Base-by-base conservation (phyloP, 768 basidiomycete species). In the Termitomyces sp. region DNA sequence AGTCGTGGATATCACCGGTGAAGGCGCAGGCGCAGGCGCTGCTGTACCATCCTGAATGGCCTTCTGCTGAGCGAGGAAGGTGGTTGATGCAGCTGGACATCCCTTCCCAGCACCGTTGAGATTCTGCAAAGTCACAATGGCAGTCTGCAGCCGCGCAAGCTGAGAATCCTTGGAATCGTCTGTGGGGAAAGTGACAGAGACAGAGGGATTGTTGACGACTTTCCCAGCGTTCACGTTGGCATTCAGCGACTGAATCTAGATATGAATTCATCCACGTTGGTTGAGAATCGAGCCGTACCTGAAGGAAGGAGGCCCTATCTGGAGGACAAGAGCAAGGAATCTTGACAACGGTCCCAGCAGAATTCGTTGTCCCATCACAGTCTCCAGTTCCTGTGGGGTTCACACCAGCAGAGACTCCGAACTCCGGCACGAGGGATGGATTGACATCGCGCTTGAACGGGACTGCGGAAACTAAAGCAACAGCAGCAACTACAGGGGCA, bases 101-200 rank as follows among this genome's bases (percentile, higher is more conserved):
- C 87, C 89, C 5, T 76, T 69, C 39, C 88, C 89, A 0, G 85
- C 76, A 1, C 87, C 88, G 50, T 77, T 73, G 42, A 90, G 68
- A 68, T 90, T 91, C 72, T 91, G 89, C n/a, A 90, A 72, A 6
- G 88, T 86, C 37, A 87, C 78, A 12, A 83, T 65, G 5, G 82
- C 78, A 28, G 87, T 78, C 48, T 81, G 72, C 58, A 90, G 73
- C 33, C 88, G 83, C 0, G 83, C 74, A 46, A 80, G 69, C 65
- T 83, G 75, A 48, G 82, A 81, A 8, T 68, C 70, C 55, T 73
- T 76, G 6, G 81, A 82, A 61, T 76, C 72, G 62, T 83, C 86
- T 1, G 79, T 79, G 2, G 87, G 88, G 78, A 87, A 92, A 15
- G 79, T 75, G 2, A 89, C 71, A 16, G 67, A 54, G 52, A 89